These are phyloP conservation scores for Dipteronia sinensis DNA, from an alignment of 345 rosid species.

Conservation along the genomic window DNA sequence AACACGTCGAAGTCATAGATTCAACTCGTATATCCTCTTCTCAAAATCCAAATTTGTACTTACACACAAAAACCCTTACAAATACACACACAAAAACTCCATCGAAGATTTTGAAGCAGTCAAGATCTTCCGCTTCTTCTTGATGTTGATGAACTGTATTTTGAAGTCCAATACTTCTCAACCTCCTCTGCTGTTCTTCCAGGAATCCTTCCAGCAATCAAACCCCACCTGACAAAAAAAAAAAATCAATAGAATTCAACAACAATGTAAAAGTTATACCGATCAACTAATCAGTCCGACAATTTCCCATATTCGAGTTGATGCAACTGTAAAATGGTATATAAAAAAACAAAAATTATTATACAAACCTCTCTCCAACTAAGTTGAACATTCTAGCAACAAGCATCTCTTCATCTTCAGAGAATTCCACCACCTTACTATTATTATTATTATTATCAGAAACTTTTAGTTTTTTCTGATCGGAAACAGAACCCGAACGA, in stretches of 20 bases:
- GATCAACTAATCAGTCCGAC: too few species aligned
- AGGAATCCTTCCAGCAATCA: conserved; percentile 65
- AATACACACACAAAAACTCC: neutral
- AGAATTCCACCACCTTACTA: conserved; percentile 29
- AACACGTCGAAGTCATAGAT: too few species aligned
- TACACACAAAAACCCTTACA: too few species aligned
- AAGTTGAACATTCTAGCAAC: conserved; percentile 46
- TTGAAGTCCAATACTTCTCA: conserved; percentile 59
- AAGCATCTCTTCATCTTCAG: conserved; percentile 54
- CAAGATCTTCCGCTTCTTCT: conserved; percentile 1
- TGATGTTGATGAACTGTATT: conserved; percentile 20
- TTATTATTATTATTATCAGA: neutral
- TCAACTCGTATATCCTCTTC: too few species aligned
- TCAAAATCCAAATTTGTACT: too few species aligned
- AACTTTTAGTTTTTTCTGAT: conserved; percentile 14
- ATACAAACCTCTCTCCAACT: conserved; percentile 47
- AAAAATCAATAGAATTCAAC: neutral
- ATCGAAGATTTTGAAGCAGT: neutral
- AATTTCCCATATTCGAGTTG: too few species aligned
- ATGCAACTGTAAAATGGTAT: too few species aligned
- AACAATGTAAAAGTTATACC: too few species aligned
- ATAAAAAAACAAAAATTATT: too few species aligned
- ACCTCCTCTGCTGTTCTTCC: conserved; percentile 69
- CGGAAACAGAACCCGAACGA: conserved; percentile 11
- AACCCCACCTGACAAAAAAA: conserved; percentile 47